Evolutionary conservation across 2,329 filamentous ascomycete genomes (phyloP), one percentile per base, ranked within the genome.

Genomic region (Colletotrichum salicis): DNA sequence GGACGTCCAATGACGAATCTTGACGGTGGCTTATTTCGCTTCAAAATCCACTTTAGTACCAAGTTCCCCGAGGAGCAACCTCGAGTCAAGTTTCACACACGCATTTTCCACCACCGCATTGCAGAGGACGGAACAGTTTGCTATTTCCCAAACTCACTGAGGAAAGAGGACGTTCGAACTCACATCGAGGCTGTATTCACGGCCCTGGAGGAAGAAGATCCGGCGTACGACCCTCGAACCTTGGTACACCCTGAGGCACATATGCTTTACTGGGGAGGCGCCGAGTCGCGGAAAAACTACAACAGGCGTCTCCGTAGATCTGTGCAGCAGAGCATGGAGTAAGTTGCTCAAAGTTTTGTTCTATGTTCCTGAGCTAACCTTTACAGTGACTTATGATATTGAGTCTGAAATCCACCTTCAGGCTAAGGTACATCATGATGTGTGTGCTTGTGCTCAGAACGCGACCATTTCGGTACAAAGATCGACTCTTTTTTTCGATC

Each of bases 1-100:
- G 96, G 96, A 31, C 90, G 92, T 66, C 94, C 95, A 0, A 97
- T 96, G 92, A 97, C 95, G 6, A 95, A 97, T 76, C 89, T 98
- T 2, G 96, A 98, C 76, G 96, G 95, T 19, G 95, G 96, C 2
- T 88, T 98, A 72, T 96, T 98, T 84, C 90, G 90, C 72, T 92
- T 98, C 80, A 92, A 88, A 76, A 86, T 98, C 67, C 87, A 86
- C 77, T 92, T 98, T 77, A 97, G 94, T 76, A 92, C 94, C 6
- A 89, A 90, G 6, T 98, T 98, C 78, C 96, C 96, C 0, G 90
- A 94, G 52, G 94, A 97, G 76, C 94, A 97, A 77, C 96, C 96
- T 29, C 91, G 96, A 41, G 92, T 95, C 67, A 91, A 88, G 73
- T 91, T 98, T 74, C 89, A 95, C 77, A 96, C 94, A 0, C 88